Conservation (phyloP, 768 basidiomycete genomes). For the Infundibulicybe gibba region DNA sequence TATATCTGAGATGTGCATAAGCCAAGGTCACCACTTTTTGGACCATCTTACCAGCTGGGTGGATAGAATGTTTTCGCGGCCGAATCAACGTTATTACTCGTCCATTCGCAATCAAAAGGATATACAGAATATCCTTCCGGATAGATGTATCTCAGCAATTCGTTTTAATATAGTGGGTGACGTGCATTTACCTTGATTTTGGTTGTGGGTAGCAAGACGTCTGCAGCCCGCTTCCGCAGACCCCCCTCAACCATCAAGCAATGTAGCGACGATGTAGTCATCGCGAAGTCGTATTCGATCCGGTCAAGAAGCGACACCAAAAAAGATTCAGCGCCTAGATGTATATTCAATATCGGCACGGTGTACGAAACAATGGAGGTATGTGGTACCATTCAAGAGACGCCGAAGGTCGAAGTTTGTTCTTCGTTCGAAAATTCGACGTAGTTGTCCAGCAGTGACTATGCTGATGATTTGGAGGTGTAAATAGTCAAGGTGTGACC, state of each 20-base stretch:
- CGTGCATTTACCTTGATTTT: constrained; percentile 70
- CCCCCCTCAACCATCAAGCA: constrained; percentile 72
- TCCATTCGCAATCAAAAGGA: constrained; percentile 76
- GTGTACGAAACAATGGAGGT: background rate
- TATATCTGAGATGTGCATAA: constrained; percentile 51
- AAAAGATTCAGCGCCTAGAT: constrained; percentile 76
- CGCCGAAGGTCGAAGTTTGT: constrained; percentile 90
- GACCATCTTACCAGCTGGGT: constrained; percentile 68
- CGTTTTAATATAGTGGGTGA: background rate
- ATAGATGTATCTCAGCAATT: background rate
- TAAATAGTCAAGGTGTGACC: constrained; percentile 92
- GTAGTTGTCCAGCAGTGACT: constrained; percentile 81
- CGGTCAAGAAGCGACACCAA: constrained; percentile 67
- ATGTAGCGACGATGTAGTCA: constrained; percentile 76
- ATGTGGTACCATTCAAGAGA: constrained; percentile 54
- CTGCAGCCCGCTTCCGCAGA: constrained; percentile 73
- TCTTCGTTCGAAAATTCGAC: constrained; percentile 81
- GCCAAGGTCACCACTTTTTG: background rate
- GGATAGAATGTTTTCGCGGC: constrained; percentile 92
- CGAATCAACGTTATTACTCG: constrained; percentile 84
- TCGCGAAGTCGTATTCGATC: constrained; percentile 76
- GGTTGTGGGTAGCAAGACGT: constrained; percentile 71
- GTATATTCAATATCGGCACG: background rate
- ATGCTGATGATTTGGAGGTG: constrained; percentile 92
- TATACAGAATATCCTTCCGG: constrained; percentile 82